Conservation (phyloP, 805 yeast genomes). For the Lachancea sp. region DNA sequence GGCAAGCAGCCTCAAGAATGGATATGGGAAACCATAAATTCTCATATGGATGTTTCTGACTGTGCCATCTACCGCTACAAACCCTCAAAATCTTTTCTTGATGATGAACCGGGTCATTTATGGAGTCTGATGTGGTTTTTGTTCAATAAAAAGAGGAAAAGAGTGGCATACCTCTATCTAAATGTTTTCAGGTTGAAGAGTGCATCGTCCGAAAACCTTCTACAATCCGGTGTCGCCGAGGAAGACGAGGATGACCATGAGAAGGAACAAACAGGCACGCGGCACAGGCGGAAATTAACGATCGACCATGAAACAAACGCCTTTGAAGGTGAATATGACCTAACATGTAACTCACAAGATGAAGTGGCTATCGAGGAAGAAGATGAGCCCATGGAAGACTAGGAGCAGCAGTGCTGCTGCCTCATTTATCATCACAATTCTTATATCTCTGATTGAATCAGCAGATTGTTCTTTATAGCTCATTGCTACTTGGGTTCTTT, state of each 20-base stretch:
- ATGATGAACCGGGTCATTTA: slow-evolving; percentile 36
- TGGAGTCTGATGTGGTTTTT: slow-evolving; percentile 76
- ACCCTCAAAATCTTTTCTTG: slow-evolving; percentile 33
- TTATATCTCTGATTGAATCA: not conserved
- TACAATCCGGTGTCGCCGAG: slow-evolving; percentile 18
- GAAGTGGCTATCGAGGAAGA: slow-evolving; percentile 36
- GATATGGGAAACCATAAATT: slow-evolving; percentile 85
- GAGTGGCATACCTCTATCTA: slow-evolving; percentile 81
- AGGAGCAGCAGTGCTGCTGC: not conserved
- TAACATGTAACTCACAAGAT: slow-evolving; percentile 33
- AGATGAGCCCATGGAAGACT: slow-evolving; percentile 17
- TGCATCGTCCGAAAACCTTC: slow-evolving; percentile 31
- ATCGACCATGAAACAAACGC: slow-evolving; percentile 37
- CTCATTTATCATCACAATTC: not conserved
- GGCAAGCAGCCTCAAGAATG: slow-evolving; percentile 54
- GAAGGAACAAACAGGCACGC: slow-evolving; percentile 2
- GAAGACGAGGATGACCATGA: slow-evolving; percentile 33
- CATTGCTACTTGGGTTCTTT: too few relatives aligned
- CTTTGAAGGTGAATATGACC: slow-evolving; percentile 42
- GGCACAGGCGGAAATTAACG: slow-evolving; percentile 26
- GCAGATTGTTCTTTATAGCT: too few relatives aligned
- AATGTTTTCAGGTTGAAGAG: slow-evolving; percentile 44
- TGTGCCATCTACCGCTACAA: slow-evolving; percentile 61
- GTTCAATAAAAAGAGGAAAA: slow-evolving; percentile 82
- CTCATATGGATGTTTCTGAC: slow-evolving; percentile 59